A percentile compares a stretch with the other conserved stretches of the same genome.
Evolutionary conservation across 306 rosid genomes (phyloP).

Genomic region (Prinsepia uniflora): DNA sequence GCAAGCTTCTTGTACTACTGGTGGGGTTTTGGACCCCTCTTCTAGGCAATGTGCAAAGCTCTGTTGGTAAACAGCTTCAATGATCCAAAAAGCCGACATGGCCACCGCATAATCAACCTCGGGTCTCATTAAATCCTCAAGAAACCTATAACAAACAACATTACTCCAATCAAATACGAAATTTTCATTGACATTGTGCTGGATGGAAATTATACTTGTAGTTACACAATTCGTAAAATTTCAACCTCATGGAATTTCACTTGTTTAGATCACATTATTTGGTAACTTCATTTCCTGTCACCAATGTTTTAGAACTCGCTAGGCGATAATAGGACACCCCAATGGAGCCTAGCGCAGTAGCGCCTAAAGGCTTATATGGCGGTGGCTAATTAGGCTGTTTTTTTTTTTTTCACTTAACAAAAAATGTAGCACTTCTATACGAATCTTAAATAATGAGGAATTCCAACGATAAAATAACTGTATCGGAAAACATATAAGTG

Average conservation of each 20-base stretch:
- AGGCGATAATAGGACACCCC: too few relatives aligned
- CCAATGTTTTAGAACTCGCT: background rate
- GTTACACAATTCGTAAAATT: background rate
- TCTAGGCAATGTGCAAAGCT: constrained; percentile 73
- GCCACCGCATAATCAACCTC: constrained; percentile 60
- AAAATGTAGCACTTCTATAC: too few relatives aligned
- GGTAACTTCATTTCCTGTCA: background rate
- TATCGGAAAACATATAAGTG: too few relatives aligned
- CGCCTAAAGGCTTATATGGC: too few relatives aligned
- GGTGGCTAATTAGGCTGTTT: too few relatives aligned
- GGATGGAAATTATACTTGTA: background rate
- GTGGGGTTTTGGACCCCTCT: constrained; percentile 58
- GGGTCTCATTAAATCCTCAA: constrained; percentile 59
- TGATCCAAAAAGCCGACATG: constrained; percentile 68
- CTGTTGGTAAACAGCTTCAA: constrained; percentile 79
- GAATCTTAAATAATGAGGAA: too few relatives aligned
- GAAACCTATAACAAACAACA: constrained; percentile 43
- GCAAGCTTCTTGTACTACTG: constrained; percentile 59
- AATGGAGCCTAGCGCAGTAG: too few relatives aligned
- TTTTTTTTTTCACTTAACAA: too few relatives aligned
- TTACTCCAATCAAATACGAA: background rate
- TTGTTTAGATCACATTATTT: background rate
- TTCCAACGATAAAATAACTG: too few relatives aligned
- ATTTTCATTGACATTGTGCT: background rate
- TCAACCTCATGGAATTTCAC: background rate